A percentile compares a stretch with the other conserved stretches of the same genome.
These are phyloP conservation scores for Apiotrichum sp. DNA, from an alignment of 1,284 basidiomycete genomes.

Conservation along the genomic window DNA sequence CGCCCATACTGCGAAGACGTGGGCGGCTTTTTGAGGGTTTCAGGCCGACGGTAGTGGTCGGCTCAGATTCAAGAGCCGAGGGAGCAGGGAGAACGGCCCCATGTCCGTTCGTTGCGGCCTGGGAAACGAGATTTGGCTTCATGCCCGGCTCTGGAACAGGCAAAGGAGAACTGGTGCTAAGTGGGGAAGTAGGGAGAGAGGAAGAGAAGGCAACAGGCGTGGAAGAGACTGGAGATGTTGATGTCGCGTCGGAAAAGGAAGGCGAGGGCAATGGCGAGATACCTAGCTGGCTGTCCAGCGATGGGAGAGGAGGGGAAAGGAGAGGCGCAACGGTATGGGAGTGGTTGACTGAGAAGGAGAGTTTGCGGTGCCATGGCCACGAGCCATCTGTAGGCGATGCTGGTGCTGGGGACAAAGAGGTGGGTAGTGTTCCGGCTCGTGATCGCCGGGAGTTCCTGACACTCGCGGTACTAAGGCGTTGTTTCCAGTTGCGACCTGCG, in stretches of 20 bases:
- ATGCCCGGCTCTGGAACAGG: no score
- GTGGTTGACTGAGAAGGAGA: not conserved
- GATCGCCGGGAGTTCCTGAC: not conserved
- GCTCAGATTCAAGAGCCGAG: no score
- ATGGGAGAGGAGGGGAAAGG: not conserved
- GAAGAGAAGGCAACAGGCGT: no score
- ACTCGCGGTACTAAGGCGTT: not conserved
- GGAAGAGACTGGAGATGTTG: no score
- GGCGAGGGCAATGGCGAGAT: no score
- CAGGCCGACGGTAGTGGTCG: not conserved
- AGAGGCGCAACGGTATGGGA: not conserved
- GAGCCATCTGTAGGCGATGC: not conserved
- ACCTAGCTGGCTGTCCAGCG: not conserved
- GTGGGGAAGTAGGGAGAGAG: no score
- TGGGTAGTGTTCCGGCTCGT: not conserved
- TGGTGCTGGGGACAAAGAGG: not conserved
- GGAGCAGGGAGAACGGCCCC: no score
- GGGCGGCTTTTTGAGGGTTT: constrained; percentile 3
- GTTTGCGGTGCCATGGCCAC: not conserved
- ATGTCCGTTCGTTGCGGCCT: no score
- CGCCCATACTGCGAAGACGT: constrained; percentile 1
- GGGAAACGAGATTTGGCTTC: no score
- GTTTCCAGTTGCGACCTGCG: not conserved
- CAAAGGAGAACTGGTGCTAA: no score
- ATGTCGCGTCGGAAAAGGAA: no score